Percentiles rank a stretch among this genome's conserved stretches.
phyloP scores from a whole-genome alignment of 768 basidiomycete species.

The Kwoniella bestiolae region DNA sequence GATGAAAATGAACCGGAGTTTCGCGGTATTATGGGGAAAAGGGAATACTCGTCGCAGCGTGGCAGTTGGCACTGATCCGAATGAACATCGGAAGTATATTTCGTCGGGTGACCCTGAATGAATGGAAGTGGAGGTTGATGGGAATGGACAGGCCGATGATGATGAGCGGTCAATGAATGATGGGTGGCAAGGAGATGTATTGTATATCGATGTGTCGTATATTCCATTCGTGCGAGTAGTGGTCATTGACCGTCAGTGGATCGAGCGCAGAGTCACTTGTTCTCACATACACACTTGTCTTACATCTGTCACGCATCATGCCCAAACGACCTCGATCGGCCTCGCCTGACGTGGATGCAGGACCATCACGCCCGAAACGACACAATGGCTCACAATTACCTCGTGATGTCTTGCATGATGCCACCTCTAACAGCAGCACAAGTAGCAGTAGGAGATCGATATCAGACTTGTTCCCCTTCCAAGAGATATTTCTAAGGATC shows the following conservation, averaged over 20 bases:
- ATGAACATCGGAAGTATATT: not conserved
- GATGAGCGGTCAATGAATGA: not conserved
- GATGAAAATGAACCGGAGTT: constrained; percentile 17
- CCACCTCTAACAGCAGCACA: too few relatives aligned
- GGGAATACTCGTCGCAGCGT: not conserved
- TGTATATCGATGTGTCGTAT: not conserved
- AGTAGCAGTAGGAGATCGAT: constrained; percentile 1
- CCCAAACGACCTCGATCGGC: constrained; percentile 18
- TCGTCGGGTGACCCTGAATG: not conserved
- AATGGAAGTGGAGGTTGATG: not conserved
- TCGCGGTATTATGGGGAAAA: constrained; percentile 11
- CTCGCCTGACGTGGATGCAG: not conserved
- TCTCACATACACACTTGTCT: too few relatives aligned
- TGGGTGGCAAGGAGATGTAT: not conserved
- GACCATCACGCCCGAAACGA: constrained; percentile 2
- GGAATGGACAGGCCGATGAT: not conserved
- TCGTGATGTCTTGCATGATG: not conserved
- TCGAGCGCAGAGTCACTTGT: too few relatives aligned
- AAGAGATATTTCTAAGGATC: constrained; percentile 55
- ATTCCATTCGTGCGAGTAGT: too few relatives aligned
- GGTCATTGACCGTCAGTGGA: too few relatives aligned
- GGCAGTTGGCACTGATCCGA: not conserved
- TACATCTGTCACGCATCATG: constrained; percentile 1
- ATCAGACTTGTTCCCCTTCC: constrained; percentile 42
- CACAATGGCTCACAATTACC: not conserved